Conservation (phyloP, 2,329 filamentous ascomycete species). For the Aspergillus latus region DNA sequence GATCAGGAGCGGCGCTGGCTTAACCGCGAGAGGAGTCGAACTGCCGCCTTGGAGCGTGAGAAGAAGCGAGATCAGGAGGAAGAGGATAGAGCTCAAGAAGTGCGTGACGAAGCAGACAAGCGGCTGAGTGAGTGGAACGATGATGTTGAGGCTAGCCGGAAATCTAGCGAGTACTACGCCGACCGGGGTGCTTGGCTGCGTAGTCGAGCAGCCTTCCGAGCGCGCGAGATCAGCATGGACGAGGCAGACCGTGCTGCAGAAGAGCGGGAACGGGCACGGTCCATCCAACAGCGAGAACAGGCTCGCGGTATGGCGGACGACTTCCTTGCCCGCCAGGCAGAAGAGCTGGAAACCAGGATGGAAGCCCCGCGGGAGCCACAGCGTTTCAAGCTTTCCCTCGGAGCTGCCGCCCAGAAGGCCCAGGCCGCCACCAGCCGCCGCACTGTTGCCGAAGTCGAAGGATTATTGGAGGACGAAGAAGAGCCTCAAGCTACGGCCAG, state of each 20-base stretch:
- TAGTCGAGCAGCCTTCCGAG: conserved; percentile 71
- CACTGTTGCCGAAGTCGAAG: conserved; percentile 91
- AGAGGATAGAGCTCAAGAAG: conserved; percentile 62
- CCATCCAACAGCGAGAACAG: conserved; percentile 71
- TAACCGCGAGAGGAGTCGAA: conserved; percentile 80
- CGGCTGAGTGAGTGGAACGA: conserved; percentile 84
- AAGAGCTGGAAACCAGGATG: conserved; percentile 63
- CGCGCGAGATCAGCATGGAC: conserved; percentile 73
- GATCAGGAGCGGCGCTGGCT: conserved; percentile 89
- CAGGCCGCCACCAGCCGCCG: conserved; percentile 63
- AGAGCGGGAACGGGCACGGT: conserved; percentile 68
- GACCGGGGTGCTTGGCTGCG: conserved; percentile 83
- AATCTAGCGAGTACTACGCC: conserved; percentile 77
- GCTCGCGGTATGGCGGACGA: conserved; percentile 83
- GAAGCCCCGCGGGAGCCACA: conserved; percentile 58
- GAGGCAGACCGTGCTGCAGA: conserved; percentile 80
- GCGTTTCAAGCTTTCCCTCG: conserved; percentile 89
- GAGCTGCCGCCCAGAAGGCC: conserved; percentile 77
- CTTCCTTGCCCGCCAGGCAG: conserved; percentile 81
- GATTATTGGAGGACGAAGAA: conserved; percentile 91
- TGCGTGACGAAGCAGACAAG: conserved; percentile 67
- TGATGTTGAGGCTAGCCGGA: conserved; percentile 72
- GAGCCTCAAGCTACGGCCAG: conserved; percentile 68
- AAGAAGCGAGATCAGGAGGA: conserved; percentile 77
- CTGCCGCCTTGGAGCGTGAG: conserved; percentile 82